A percentile compares a stretch with the other conserved stretches of the same genome.
Conservation (phyloP, 2,329 filamentous ascomycete genomes). For the Cytospora mali region DNA sequence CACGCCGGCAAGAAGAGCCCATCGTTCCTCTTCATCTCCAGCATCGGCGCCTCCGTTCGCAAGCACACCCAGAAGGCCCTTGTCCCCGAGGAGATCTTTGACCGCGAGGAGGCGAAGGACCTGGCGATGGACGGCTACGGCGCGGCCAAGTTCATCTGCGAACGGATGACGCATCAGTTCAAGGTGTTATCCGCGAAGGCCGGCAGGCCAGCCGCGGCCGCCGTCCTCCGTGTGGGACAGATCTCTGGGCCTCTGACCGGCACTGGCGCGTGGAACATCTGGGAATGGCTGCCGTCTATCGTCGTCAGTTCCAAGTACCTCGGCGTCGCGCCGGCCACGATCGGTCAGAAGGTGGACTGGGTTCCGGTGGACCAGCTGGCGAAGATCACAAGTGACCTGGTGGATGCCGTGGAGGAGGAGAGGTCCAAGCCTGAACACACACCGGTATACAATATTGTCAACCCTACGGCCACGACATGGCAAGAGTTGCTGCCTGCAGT, state of each 20-base stretch:
- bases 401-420: constrained; percentile 26
- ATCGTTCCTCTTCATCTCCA: constrained; percentile 34
- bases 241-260: constrained; percentile 33
- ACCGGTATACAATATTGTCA: constrained; percentile 20
- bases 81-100: constrained; percentile 32
- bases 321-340: constrained; percentile 29
- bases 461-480: constrained; percentile 17
- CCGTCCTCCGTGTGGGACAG: constrained; percentile 34
- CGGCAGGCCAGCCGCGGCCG: constrained; percentile 22
- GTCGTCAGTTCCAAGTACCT: constrained; percentile 34
- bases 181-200: constrained; percentile 21
- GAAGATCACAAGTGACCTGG: constrained; percentile 32
- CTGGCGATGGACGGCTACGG: constrained; percentile 35
- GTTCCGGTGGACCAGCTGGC: constrained; percentile 35
- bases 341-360: constrained; percentile 35
- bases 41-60: constrained; percentile 33
- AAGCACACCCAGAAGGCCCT: constrained; percentile 13
- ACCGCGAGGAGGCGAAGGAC: constrained; percentile 21
- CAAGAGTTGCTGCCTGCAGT: constrained; percentile 15
- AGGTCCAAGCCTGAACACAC: background rate
- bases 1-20: constrained; percentile 23
- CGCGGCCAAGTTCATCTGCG: constrained; percentile 36
- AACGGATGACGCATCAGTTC: constrained; percentile 34
- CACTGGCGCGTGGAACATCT: constrained; percentile 33
- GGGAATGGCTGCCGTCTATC: constrained; percentile 36